A percentile compares a stretch with the other conserved stretches of the same genome.
These are phyloP conservation scores for Syzygium aqueum DNA, from an alignment of 345 rosid genomes.

Conservation along the genomic window DNA sequence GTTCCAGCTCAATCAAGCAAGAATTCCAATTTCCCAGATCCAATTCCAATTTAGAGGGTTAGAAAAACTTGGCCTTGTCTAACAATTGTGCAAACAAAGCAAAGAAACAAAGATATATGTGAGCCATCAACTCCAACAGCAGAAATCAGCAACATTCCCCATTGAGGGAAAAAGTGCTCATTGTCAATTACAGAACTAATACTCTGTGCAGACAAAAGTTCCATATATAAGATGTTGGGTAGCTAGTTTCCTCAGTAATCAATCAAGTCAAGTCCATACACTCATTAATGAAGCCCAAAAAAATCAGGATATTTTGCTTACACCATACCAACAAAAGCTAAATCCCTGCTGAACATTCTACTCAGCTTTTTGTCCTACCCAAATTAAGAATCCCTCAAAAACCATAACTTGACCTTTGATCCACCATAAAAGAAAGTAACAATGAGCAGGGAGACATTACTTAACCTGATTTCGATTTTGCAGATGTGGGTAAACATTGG, in stretches of 20 bases:
- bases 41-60: neutral
- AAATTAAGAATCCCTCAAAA: neutral
- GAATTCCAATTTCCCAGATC: neutral
- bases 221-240: neutral
- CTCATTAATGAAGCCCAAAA: neutral
- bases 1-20: neutral
- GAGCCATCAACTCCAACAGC: neutral
- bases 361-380: neutral
- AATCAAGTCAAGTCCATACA: neutral
- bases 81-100: neutral
- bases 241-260: neutral
- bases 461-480: constrained; percentile 16
- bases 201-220: neutral
- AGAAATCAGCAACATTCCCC: neutral
- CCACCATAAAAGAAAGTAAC: neutral
- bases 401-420: neutral
- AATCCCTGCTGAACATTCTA: neutral
- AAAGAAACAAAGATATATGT: neutral
- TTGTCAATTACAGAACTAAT: neutral
- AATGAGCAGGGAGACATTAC: constrained; percentile 10
- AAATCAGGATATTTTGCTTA: neutral
- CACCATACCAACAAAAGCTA: neutral
- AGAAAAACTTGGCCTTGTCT: neutral
- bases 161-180: neutral
- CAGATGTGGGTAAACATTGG: neutral